Conservation (phyloP, 2,329 filamentous ascomycete genomes). For the Aureobasidium sp. region DNA sequence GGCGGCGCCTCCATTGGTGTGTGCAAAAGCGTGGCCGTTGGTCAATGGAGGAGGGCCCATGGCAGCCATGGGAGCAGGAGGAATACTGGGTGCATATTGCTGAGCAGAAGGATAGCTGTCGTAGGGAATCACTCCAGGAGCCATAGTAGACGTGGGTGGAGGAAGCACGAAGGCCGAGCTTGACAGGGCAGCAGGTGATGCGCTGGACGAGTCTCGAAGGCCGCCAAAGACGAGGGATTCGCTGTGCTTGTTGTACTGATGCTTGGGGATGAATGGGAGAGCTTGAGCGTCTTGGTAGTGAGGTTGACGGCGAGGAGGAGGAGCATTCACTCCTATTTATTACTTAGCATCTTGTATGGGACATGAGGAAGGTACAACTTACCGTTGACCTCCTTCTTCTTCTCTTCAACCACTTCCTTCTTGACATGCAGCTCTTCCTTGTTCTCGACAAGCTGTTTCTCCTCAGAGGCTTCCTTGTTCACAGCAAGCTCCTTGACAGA, state of each 20-base stretch:
- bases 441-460: neutral
- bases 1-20: neutral
- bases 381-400: neutral
- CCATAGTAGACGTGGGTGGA: neutral
- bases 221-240: constrained; percentile 25
- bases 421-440: neutral
- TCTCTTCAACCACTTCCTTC: neutral
- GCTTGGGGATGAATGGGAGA: constrained; percentile 3
- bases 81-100: neutral
- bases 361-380: neutral
- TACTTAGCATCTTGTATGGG: neutral
- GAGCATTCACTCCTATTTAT: neutral
- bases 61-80: neutral
- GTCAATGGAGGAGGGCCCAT: neutral
- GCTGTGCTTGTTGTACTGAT: neutral
- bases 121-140: neutral
- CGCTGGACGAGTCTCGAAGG: constrained; percentile 24
- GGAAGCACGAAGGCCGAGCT: neutral
- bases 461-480: neutral
- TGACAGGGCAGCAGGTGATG: constrained; percentile 20
- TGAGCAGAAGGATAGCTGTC: neutral
- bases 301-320: neutral
- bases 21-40: neutral
- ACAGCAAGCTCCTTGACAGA: neutral
- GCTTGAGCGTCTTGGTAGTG: constrained; percentile 6